phyloP scores from a whole-genome alignment of 2,329 filamentous ascomycete genomes.

The Emmonsiellopsis sp. region DNA sequence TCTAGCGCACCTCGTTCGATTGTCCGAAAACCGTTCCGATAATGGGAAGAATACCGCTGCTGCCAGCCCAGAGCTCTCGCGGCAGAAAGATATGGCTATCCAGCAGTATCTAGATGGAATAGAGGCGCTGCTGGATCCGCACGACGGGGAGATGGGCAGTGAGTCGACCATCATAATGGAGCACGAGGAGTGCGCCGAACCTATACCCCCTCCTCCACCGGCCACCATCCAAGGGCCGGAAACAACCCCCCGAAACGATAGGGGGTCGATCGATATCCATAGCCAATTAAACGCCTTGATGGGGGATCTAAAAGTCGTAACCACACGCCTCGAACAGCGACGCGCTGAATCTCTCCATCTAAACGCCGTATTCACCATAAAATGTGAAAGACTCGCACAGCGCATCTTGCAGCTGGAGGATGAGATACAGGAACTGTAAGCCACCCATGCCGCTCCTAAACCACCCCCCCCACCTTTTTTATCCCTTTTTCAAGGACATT shows the following conservation, averaged over 20 bases:
- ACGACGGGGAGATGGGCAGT: neutral
- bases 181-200: neutral
- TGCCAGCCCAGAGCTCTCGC: neutral
- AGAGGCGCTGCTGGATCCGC: constrained; percentile 23
- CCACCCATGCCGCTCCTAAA: neutral
- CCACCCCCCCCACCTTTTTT: neutral
- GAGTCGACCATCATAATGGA: neutral
- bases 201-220: neutral
- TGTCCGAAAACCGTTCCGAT: neutral
- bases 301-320: constrained; percentile 11
- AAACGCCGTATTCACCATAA: constrained; percentile 50
- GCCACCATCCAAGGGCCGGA: neutral
- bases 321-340: constrained; percentile 18
- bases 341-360: constrained; percentile 45
- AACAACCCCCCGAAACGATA: neutral
- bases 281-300: neutral
- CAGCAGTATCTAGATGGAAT: constrained; percentile 24
- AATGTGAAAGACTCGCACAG: constrained; percentile 49
- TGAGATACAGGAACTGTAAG: constrained; percentile 50
- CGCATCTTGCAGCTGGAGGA: constrained; percentile 53
- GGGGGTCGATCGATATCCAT: no score
- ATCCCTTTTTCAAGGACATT: neutral
- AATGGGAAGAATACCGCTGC: neutral
- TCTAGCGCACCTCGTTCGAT: constrained; percentile 24
- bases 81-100: neutral